Percentiles rank a stretch among this genome's conserved stretches.
These are phyloP conservation scores for Ilex asprella DNA, from an alignment of 257 asterid species.

Conservation along the genomic window DNA sequence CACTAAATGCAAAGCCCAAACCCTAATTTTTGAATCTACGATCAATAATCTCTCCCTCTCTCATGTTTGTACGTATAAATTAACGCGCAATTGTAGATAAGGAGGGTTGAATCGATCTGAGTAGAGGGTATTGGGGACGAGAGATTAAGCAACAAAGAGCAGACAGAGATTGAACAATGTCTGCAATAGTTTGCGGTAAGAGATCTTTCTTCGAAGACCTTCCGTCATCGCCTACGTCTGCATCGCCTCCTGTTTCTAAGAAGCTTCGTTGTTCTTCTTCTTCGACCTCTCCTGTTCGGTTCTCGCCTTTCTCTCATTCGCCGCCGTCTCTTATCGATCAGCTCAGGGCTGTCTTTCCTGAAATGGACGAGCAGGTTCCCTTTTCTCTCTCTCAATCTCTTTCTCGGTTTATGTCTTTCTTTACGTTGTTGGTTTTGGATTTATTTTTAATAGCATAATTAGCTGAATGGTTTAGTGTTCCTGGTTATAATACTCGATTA, in stretches of 20 bases:
- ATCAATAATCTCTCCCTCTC: too few relatives aligned
- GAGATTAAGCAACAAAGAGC: background rate
- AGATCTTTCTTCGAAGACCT: conserved; percentile 74
- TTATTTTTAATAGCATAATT: too few relatives aligned
- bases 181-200: conserved; percentile 78
- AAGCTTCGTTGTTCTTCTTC: conserved; percentile 52
- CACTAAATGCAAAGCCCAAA: background rate
- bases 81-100: background rate
- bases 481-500: too few relatives aligned
- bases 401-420: too few relatives aligned
- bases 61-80: background rate
- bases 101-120: background rate
- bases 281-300: conserved; percentile 42
- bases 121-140: too few relatives aligned
- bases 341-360: conserved; percentile 50
- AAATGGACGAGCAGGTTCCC: conserved; percentile 42
- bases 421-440: too few relatives aligned
- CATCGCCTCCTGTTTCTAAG: conserved; percentile 50
- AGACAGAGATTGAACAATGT: conserved; percentile 33
- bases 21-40: background rate
- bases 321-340: conserved; percentile 40
- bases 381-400: background rate
- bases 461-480: too few relatives aligned
- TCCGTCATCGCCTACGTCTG: conserved; percentile 50
- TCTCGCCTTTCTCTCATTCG: conserved; percentile 23